These are phyloP conservation scores for Verticillium nonalfalfae DNA, from an alignment of 2,329 filamentous ascomycete species.

Conservation along the genomic window DNA sequence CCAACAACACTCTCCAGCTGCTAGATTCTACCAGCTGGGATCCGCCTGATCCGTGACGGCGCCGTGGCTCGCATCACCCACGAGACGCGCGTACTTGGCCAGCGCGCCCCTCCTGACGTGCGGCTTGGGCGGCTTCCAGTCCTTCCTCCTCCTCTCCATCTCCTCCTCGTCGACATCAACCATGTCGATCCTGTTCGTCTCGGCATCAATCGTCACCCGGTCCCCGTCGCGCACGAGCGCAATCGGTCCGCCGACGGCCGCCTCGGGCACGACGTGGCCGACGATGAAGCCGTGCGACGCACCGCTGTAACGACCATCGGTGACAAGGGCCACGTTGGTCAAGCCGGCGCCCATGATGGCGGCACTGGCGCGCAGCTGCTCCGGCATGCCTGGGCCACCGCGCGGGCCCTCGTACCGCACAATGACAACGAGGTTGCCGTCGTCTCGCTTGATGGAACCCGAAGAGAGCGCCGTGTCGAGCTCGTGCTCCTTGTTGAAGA, in stretches of 20 bases:
- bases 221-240: constrained; percentile 78
- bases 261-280: constrained; percentile 87
- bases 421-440: constrained; percentile 79
- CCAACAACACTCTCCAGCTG: too few species aligned
- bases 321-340: constrained; percentile 83
- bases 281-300: constrained; percentile 91
- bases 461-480: constrained; percentile 72
- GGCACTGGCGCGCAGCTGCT: constrained; percentile 82
- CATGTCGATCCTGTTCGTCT: constrained; percentile 66
- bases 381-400: constrained; percentile 92
- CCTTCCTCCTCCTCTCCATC: constrained; percentile 53
- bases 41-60: constrained; percentile 68
- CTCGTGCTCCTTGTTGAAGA: constrained; percentile 80
- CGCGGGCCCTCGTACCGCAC: constrained; percentile 93
- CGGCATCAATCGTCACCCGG: constrained; percentile 77
- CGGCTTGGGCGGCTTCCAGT: constrained; percentile 66
- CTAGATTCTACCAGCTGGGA: constrained; percentile 12
- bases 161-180: constrained; percentile 62
- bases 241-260: constrained; percentile 82
- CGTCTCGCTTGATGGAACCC: constrained; percentile 43
- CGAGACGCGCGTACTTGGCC: constrained; percentile 83
- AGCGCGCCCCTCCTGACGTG: constrained; percentile 75
- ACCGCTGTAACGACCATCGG: constrained; percentile 84
- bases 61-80: constrained; percentile 87
- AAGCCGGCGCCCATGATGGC: constrained; percentile 91